Evolutionary conservation across 371 early-diverging fungal species (phyloP).

Genomic region (Syncephalis plumigaleata): DNA sequence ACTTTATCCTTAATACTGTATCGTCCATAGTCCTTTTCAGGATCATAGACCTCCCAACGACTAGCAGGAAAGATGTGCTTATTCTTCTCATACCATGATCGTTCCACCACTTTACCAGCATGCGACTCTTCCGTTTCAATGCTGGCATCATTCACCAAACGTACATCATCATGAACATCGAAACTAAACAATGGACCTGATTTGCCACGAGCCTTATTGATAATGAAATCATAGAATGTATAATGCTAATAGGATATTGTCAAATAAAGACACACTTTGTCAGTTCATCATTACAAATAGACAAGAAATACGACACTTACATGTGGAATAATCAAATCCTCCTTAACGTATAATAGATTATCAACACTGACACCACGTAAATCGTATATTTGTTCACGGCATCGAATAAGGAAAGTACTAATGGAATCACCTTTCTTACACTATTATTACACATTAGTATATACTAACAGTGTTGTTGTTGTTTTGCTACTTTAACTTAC

Average conservation of each 20-base stretch:
- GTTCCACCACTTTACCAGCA: constrained; percentile 87
- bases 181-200: constrained; percentile 89
- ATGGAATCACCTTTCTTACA: constrained; percentile 86
- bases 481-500: too few relatives aligned
- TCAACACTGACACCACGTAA: constrained; percentile 69
- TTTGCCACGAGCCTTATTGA: constrained; percentile 94
- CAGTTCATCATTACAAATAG: not conserved
- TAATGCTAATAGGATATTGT: constrained; percentile 49
- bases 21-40: constrained; percentile 71
- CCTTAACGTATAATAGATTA: constrained; percentile 82
- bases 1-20: constrained; percentile 55
- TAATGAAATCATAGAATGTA: constrained; percentile 93
- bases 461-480: too few relatives aligned
- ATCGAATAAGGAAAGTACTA: constrained; percentile 67
- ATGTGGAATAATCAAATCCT: constrained; percentile 91
- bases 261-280: too few relatives aligned
- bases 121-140: constrained; percentile 88
- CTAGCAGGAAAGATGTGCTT: constrained; percentile 95
- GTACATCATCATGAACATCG: constrained; percentile 87
- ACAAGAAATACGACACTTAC: constrained; percentile 18
- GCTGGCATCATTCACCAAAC: constrained; percentile 68
- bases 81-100: constrained; percentile 88
- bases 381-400: constrained; percentile 62
- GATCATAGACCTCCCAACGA: constrained; percentile 89
- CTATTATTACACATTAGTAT: too few relatives aligned